Conservation (phyloP, 2,329 filamentous ascomycete genomes). For the Fusarium sp. region DNA sequence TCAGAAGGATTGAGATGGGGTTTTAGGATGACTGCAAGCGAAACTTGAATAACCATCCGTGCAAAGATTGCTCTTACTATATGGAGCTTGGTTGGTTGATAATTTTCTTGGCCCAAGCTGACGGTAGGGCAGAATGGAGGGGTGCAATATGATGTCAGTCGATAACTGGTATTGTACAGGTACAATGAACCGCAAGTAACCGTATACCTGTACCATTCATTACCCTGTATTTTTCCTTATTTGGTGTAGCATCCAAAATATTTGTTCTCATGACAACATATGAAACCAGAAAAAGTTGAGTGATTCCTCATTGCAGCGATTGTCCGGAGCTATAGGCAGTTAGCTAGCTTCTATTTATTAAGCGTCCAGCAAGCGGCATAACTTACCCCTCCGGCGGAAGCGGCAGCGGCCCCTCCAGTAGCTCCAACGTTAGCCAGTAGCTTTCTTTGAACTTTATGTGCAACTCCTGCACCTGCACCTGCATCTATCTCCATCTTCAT, state of each 20-base stretch:
- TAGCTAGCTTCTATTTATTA: background rate
- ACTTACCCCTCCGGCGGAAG: constrained; percentile 14
- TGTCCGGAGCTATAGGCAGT: background rate
- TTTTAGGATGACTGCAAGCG: background rate
- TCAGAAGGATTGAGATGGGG: background rate
- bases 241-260: background rate
- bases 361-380: constrained; percentile 5
- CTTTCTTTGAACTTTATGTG: constrained; percentile 18
- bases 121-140: constrained; percentile 26
- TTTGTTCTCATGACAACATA: background rate
- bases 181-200: constrained; percentile 9
- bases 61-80: background rate
- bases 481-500: constrained; percentile 35
- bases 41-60: background rate
- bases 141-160: constrained; percentile 28
- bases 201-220: background rate
- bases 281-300: background rate
- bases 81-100: constrained; percentile 10
- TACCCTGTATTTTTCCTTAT: background rate
- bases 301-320: background rate
- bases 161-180: constrained; percentile 2
- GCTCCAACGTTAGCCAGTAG: constrained; percentile 24
- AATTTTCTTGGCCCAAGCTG: constrained; percentile 6
- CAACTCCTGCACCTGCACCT: constrained; percentile 18
- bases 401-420: constrained; percentile 28